phyloP scores from a whole-genome alignment of 108 stramenopile species.

The Schizochytrium sp. region DNA sequence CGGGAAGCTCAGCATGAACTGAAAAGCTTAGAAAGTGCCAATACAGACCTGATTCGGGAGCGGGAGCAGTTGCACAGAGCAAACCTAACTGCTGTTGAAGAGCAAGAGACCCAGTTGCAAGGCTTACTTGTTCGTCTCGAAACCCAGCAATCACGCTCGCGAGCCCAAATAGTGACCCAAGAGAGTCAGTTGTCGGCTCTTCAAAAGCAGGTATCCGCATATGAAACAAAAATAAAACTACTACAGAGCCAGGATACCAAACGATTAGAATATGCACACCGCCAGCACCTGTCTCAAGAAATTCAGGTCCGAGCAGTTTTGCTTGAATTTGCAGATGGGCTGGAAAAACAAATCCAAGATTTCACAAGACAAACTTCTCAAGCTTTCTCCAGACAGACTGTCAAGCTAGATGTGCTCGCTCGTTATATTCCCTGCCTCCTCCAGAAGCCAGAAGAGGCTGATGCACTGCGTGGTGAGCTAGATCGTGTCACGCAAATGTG shows the following conservation, averaged over 20 bases:
- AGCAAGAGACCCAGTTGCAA: background rate
- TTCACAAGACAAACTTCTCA: too few species aligned
- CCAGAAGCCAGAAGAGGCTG: too few species aligned
- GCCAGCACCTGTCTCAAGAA: background rate
- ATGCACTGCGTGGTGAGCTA: too few species aligned
- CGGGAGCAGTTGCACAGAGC: background rate
- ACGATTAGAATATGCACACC: background rate
- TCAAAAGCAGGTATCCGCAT: too few species aligned
- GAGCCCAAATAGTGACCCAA: too few species aligned
- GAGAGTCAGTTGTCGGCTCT: too few species aligned
- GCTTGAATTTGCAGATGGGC: too few species aligned
- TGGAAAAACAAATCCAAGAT: too few species aligned
- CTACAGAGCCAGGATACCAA: background rate
- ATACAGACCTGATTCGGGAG: background rate
- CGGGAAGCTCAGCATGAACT: background rate
- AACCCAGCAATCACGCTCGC: background rate
- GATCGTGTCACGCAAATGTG: too few species aligned
- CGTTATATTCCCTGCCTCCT: too few species aligned
- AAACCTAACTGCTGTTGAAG: background rate
- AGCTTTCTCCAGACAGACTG: background rate
- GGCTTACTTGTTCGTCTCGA: background rate
- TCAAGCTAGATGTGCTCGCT: background rate
- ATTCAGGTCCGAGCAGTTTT: background rate
- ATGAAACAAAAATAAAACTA: background rate
- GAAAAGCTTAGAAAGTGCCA: background rate